A percentile compares a stretch with the other conserved stretches of the same genome.
Conservation (phyloP, 495 filamentous ascomycete species). For the Sporormia fimetaria region DNA sequence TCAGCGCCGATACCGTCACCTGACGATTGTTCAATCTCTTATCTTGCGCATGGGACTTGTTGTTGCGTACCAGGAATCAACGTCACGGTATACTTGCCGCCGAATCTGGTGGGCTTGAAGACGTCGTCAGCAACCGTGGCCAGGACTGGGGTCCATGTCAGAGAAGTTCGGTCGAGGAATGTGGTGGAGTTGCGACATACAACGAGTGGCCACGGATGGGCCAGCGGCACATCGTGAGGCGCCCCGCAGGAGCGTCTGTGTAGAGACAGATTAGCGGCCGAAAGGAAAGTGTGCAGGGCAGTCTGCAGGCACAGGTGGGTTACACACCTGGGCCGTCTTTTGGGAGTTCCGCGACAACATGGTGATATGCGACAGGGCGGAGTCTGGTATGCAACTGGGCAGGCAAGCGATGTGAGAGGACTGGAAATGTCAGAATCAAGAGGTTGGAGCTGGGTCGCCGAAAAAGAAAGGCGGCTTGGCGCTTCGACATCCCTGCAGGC, state of each 20-base stretch:
- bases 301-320: slow-evolving; percentile 14
- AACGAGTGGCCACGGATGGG: slow-evolving; percentile 30
- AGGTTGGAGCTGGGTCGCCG: slow-evolving; percentile 16
- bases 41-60: slow-evolving; percentile 11
- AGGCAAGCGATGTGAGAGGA: slow-evolving; percentile 15
- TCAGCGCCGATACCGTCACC: slow-evolving; percentile 97
- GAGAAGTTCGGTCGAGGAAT: neutral
- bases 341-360: slow-evolving; percentile 54
- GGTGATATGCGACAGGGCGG: slow-evolving; percentile 23
- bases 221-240: slow-evolving; percentile 33
- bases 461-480: slow-evolving; percentile 22
- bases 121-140: slow-evolving; percentile 79
- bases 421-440: slow-evolving; percentile 15
- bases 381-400: no score
- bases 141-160: slow-evolving; percentile 26
- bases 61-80: slow-evolving; percentile 69
- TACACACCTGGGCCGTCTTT: slow-evolving; percentile 37
- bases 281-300: neutral
- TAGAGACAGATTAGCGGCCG: slow-evolving; percentile 26
- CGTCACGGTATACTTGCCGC: slow-evolving; percentile 97
- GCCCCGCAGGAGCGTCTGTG: slow-evolving; percentile 46
- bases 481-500: slow-evolving; percentile 3
- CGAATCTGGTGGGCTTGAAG: slow-evolving; percentile 98
- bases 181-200: slow-evolving; percentile 20
- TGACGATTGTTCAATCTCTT: slow-evolving; percentile 28